Evolutionary conservation across 306 rosid genomes (phyloP).

Genomic region (Prunus padus): DNA sequence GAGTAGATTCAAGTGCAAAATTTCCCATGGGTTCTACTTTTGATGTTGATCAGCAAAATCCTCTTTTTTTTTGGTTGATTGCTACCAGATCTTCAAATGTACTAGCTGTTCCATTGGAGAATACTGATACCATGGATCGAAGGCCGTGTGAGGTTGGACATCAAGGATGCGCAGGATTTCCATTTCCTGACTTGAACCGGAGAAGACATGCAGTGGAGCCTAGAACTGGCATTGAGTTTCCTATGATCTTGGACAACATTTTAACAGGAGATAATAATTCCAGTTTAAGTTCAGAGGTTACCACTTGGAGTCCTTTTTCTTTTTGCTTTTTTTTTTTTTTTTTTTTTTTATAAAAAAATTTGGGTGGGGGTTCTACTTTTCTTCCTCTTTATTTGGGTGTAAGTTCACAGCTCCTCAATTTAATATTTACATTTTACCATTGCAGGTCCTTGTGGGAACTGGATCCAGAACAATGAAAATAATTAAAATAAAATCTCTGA

Average conservation of each 20-base stretch:
- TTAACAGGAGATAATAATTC: constrained; percentile 45
- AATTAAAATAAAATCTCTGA: constrained; percentile 75
- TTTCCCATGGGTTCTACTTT: background rate
- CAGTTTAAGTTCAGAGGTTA: constrained; percentile 70
- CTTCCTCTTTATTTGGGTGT: background rate
- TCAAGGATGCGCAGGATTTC: constrained; percentile 45
- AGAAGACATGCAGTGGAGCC: constrained; percentile 70
- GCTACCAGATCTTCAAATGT: constrained; percentile 67
- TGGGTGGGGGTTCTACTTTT: background rate
- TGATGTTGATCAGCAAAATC: background rate
- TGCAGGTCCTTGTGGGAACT: constrained; percentile 92
- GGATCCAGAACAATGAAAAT: constrained; percentile 83
- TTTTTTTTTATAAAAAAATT: too few relatives aligned
- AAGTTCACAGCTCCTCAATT: constrained; percentile 13
- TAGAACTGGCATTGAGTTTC: constrained; percentile 91
- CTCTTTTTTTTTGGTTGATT: constrained; percentile 19
- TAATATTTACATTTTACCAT: constrained; percentile 4
- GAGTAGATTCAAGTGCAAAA: constrained; percentile 13
- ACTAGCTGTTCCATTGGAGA: constrained; percentile 52
- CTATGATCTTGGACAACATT: constrained; percentile 54
- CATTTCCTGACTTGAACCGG: constrained; percentile 47
- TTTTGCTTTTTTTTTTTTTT: too few relatives aligned
- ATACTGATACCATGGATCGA: constrained; percentile 48
- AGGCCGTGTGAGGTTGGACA: constrained; percentile 56
- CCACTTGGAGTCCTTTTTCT: constrained; percentile 19